phyloP scores from a whole-genome alignment of 140 eudicot genomes.

The Oenanthe javanica region DNA sequence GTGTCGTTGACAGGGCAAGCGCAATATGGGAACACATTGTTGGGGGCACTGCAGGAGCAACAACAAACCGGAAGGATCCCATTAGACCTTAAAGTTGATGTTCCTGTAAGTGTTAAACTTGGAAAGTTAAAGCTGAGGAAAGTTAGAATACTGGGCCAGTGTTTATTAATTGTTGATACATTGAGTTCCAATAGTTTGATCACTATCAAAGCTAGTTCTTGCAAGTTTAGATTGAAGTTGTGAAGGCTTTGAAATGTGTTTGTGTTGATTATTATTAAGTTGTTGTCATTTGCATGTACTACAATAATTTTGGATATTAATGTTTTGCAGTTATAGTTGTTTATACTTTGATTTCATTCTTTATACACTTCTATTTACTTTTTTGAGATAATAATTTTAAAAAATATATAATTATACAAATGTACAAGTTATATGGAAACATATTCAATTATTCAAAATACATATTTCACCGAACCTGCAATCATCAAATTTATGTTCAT shows the following conservation, averaged over 20 bases:
- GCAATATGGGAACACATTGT: constrained; percentile 58
- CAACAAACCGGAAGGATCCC: constrained; percentile 77
- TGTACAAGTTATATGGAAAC: too few species aligned
- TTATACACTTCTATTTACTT: too few species aligned
- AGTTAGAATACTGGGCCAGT: constrained; percentile 62
- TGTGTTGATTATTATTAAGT: too few species aligned
- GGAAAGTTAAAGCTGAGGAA: constrained; percentile 55
- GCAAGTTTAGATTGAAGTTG: constrained; percentile 57
- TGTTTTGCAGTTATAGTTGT: too few species aligned
- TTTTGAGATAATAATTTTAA: too few species aligned
- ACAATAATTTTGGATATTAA: not conserved
- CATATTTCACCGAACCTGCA: too few species aligned
- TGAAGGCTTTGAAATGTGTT: constrained; percentile 14
- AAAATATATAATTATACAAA: too few species aligned
- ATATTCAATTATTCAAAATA: too few species aligned
- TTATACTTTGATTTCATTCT: too few species aligned
- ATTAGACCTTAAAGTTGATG: constrained; percentile 69
- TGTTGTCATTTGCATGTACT: not conserved
- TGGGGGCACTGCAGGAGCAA: constrained; percentile 63
- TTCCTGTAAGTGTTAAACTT: constrained; percentile 67
- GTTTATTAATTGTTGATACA: constrained; percentile 67
- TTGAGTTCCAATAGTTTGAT: constrained; percentile 52
- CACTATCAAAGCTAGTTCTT: constrained; percentile 69
- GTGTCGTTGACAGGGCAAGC: constrained; percentile 64
- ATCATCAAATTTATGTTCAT: too few species aligned